Percentiles rank a stretch among this genome's conserved stretches.
phyloP scores from a whole-genome alignment of 306 rosid species.

The Spatholobus suberectus region DNA sequence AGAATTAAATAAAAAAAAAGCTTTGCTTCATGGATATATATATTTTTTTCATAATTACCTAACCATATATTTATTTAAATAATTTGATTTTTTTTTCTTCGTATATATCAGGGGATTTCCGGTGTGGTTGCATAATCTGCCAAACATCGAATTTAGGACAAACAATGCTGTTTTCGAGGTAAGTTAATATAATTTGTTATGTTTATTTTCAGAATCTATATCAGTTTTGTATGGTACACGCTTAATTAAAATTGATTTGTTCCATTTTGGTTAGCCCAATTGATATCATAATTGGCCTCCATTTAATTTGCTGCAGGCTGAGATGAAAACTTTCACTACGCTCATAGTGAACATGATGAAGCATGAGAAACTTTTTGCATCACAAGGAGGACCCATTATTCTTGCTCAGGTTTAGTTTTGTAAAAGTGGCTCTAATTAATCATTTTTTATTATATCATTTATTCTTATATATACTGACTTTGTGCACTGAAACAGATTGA shows the following conservation, averaged over 20 bases:
- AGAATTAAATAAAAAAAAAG: neutral
- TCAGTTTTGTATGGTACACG: no score
- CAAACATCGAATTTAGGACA: slow-evolving; percentile 48
- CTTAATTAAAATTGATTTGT: no score
- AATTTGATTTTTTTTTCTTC: neutral
- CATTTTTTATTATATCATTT: neutral
- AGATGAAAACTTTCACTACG: slow-evolving; percentile 43
- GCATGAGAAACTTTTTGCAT: slow-evolving; percentile 44
- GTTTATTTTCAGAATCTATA: no score
- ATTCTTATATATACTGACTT: neutral
- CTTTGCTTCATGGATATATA: neutral
- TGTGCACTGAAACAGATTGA: slow-evolving; percentile 36
- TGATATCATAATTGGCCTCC: neutral
- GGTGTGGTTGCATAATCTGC: slow-evolving; percentile 57
- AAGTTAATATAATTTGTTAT: neutral
- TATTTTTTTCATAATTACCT: neutral
- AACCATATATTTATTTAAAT: neutral
- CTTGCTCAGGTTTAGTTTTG: slow-evolving; percentile 45
- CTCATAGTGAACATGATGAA: slow-evolving; percentile 41
- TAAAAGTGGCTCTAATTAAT: neutral
- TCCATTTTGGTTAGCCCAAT: neutral
- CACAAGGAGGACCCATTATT: slow-evolving; percentile 59
- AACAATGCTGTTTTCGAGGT: slow-evolving; percentile 40
- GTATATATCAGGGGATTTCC: slow-evolving; percentile 56
- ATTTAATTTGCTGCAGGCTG: slow-evolving; percentile 2